Evolutionary conservation across 352 stramenopile genomes (phyloP), one percentile per base, ranked within the genome.

Genomic region (Phytophthora pseudosyringae): DNA sequence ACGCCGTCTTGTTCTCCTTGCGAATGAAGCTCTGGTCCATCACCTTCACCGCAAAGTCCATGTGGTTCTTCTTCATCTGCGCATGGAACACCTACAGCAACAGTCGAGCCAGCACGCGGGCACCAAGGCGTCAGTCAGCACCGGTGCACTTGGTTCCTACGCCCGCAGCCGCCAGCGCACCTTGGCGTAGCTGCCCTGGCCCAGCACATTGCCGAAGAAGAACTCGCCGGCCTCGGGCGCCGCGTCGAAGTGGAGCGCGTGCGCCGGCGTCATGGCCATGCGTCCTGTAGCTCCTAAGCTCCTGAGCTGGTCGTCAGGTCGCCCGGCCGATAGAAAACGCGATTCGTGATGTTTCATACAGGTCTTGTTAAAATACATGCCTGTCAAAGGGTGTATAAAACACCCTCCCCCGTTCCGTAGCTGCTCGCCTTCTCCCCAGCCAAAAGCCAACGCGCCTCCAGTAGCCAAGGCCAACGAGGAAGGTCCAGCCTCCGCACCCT

Each of bases 1-100:
- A 94, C n/a, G 80, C 86, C 40, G 89, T 89, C 69, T 97, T 97
- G 69, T 97, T 96, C 69, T 97, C 90, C 69, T 93, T 94, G 73
- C 87, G 87, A 47, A 97, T 96, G 60, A 94, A 94, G 56, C 69
- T 74, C 71, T 97, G 89, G 62, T 97, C 89, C 89, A 97, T 97
- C 49, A 97, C 89, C 62, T 97, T 97, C 46, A 97, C 77, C 3
- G 90, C 90, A 35, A 97, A 91, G 59, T 97, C 86, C 64, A 84
- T 67, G 46, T 69, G 73, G 52, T 73, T 90, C 43, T 84, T 85
- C 72, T 97, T 97, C 53, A 90, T 71, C 35, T 88, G 83, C 46
- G 88, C 88, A 78, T 97, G 88, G 48, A 95, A 94, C 9, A 95
- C 88, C 88, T 96, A 10, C 16, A 43, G 18, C 21, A 21, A 21